phyloP scores from a whole-genome alignment of 2,329 filamentous ascomycete species.

The Proliferodiscus dingleyae region DNA sequence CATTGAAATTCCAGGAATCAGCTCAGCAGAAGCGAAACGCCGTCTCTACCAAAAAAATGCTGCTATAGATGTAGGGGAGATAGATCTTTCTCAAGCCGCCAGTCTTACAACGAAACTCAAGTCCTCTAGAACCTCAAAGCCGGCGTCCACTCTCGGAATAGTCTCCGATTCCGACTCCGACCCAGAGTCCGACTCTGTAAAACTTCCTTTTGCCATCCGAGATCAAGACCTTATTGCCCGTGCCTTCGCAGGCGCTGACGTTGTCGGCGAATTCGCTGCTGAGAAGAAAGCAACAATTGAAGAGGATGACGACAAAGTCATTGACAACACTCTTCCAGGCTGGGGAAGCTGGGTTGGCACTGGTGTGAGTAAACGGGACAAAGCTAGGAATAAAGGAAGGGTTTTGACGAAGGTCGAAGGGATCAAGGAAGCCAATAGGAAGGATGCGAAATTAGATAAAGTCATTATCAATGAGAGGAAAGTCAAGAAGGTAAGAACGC shows the following conservation, averaged over 20 bases:
- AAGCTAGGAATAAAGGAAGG: slow-evolving; percentile 56
- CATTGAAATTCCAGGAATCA: slow-evolving; percentile 6
- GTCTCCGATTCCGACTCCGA: slow-evolving; percentile 30
- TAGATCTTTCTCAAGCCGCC: slow-evolving; percentile 30
- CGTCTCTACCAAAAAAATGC: slow-evolving; percentile 31
- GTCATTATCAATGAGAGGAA: slow-evolving; percentile 93
- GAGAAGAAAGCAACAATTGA: slow-evolving; percentile 70
- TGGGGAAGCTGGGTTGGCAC: slow-evolving; percentile 92
- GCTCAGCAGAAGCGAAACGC: slow-evolving; percentile 24
- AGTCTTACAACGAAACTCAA: slow-evolving; percentile 28
- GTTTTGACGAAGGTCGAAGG: slow-evolving; percentile 66
- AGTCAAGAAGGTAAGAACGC: slow-evolving; percentile 67
- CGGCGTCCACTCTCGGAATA: slow-evolving; percentile 19
- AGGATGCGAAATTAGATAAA: slow-evolving; percentile 74
- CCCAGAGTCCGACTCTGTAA: slow-evolving; percentile 44
- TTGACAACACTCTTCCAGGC: slow-evolving; percentile 82
- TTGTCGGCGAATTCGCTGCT: slow-evolving; percentile 70
- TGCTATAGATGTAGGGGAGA: slow-evolving; percentile 28
- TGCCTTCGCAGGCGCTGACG: slow-evolving; percentile 85
- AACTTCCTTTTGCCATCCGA: slow-evolving; percentile 53
- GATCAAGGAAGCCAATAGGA: slow-evolving; percentile 69
- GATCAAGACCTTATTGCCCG: slow-evolving; percentile 68
- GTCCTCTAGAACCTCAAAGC: slow-evolving; percentile 23
- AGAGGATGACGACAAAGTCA: slow-evolving; percentile 76
- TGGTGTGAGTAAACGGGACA: slow-evolving; percentile 67